Conservation (phyloP, 2,329 filamentous ascomycete species). For the Ophiostoma ulmi region DNA sequence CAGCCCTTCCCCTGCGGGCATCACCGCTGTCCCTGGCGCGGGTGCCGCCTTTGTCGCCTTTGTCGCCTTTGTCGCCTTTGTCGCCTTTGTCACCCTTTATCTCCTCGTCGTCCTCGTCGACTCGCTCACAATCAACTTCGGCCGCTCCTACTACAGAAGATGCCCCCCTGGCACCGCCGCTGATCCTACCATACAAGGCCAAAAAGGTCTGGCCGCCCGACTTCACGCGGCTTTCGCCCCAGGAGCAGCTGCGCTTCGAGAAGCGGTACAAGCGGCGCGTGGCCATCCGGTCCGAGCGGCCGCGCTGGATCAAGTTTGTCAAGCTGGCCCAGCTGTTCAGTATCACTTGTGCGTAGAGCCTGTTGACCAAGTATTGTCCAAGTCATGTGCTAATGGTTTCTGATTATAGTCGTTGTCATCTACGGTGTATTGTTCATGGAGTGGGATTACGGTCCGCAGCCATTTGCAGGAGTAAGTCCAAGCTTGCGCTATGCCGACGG, state of each 20-base stretch:
- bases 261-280: slow-evolving; percentile 70
- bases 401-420: slow-evolving; percentile 43
- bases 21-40: not conserved
- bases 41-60: not conserved
- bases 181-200: slow-evolving; percentile 44
- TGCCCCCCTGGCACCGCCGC: not conserved
- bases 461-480: slow-evolving; percentile 40
- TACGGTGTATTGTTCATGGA: slow-evolving; percentile 61
- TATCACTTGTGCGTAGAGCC: slow-evolving; percentile 47
- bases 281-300: slow-evolving; percentile 55
- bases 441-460: slow-evolving; percentile 43
- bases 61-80: not conserved
- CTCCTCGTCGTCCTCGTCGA: too few species aligned
- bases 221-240: slow-evolving; percentile 61
- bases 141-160: not conserved
- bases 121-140: not conserved
- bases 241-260: slow-evolving; percentile 73
- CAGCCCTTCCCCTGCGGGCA: not conserved
- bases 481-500: too few species aligned
- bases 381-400: too few species aligned
- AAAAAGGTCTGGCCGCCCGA: slow-evolving; percentile 76
- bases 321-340: slow-evolving; percentile 59
- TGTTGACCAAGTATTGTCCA: too few species aligned
- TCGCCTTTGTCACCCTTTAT: too few species aligned
- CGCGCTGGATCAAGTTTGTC: slow-evolving; percentile 59